Percentiles rank a stretch among this genome's conserved stretches.
These are phyloP conservation scores for Teunomyces kruisii DNA, from an alignment of 805 yeast genomes.

Conservation along the genomic window DNA sequence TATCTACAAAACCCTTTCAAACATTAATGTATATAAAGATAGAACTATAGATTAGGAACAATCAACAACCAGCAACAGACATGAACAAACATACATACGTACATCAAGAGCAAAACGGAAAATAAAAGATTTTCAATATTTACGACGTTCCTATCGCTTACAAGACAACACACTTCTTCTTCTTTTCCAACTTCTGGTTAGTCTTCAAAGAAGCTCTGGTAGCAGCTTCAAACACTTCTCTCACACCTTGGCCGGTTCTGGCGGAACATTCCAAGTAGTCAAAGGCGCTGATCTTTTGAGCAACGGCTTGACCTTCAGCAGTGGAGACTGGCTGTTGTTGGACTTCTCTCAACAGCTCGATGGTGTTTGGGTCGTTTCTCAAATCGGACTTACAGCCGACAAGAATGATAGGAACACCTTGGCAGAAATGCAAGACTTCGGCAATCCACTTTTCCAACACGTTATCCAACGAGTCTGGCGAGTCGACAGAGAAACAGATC, in stretches of 20 bases:
- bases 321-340: constrained; percentile 23
- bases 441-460: constrained; percentile 44
- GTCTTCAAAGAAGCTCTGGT: constrained; percentile 31
- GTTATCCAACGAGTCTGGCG: constrained; percentile 32
- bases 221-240: constrained; percentile 30
- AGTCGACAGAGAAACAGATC: constrained; percentile 37
- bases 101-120: background rate
- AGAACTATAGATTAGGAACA: background rate
- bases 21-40: background rate
- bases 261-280: constrained; percentile 39
- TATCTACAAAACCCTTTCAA: no score
- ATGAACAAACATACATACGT: background rate
- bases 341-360: constrained; percentile 24
- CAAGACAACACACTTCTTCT: constrained; percentile 31
- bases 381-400: constrained; percentile 39
- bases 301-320: constrained; percentile 27
- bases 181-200: constrained; percentile 29
- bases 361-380: constrained; percentile 27
- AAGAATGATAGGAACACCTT: constrained; percentile 32
- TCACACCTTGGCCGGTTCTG: constrained; percentile 32
- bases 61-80: background rate
- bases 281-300: constrained; percentile 28
- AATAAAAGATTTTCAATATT: background rate
- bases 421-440: constrained; percentile 39
- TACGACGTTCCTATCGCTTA: constrained; percentile 7